A percentile compares a stretch with the other conserved stretches of the same genome.
These are phyloP conservation scores for Phytophthora aleatoria DNA, from an alignment of 352 stramenopile genomes.

Conservation along the genomic window DNA sequence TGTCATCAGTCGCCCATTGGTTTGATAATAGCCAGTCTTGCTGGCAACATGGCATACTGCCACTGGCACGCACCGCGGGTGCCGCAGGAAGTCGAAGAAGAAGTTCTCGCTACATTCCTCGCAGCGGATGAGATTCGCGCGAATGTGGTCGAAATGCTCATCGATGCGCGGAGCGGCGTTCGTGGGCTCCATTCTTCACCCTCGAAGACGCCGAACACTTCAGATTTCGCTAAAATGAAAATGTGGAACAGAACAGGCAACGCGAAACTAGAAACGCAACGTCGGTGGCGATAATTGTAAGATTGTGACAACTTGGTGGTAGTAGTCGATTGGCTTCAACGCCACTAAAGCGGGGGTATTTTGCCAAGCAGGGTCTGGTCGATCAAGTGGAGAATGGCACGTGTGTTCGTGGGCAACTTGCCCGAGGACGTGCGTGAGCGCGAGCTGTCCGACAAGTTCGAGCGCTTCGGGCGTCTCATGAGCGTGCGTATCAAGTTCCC, in stretches of 20 bases:
- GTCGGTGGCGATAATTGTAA: constrained; percentile 2
- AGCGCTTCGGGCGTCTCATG: constrained; percentile 49
- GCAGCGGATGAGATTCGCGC: constrained; percentile 77
- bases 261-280: constrained; percentile 15
- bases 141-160: constrained; percentile 63
- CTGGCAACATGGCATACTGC: not conserved
- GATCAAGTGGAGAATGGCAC: constrained; percentile 30
- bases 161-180: constrained; percentile 41
- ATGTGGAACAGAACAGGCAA: not conserved
- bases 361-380: not conserved
- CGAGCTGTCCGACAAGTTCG: constrained; percentile 62
- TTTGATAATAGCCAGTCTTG: not conserved
- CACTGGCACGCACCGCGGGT: constrained; percentile 48
- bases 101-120: constrained; percentile 85
- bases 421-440: constrained; percentile 57
- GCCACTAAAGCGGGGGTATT: constrained; percentile 10
- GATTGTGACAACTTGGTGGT: constrained; percentile 3
- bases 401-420: constrained; percentile 69
- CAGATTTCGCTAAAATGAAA: not conserved
- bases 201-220: not conserved
- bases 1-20: not conserved
- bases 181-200: not conserved
- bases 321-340: constrained; percentile 6
- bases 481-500: constrained; percentile 64
- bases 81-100: constrained; percentile 81